These are phyloP conservation scores for Neurospora sp. DNA, from an alignment of 495 filamentous ascomycete species.

Conservation along the genomic window DNA sequence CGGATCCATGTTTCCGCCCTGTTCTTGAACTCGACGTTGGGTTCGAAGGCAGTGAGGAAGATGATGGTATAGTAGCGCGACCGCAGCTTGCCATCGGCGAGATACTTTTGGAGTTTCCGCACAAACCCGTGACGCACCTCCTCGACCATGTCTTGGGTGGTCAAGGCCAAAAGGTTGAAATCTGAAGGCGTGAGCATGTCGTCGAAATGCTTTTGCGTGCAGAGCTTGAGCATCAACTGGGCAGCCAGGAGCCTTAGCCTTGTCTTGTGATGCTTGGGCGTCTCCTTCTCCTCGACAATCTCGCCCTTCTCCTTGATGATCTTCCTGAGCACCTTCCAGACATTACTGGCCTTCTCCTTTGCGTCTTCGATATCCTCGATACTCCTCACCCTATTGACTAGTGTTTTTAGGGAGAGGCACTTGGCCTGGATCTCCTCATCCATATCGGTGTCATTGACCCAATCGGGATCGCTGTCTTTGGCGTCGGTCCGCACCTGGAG, in stretches of 20 bases:
- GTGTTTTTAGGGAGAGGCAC: slow-evolving; percentile 74
- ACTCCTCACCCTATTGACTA: slow-evolving; percentile 78
- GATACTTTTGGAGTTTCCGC: slow-evolving; percentile 77
- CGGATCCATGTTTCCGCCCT: slow-evolving; percentile 81
- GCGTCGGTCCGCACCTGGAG: slow-evolving; percentile 52
- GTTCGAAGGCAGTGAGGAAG: slow-evolving; percentile 88
- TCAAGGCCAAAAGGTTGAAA: slow-evolving; percentile 71
- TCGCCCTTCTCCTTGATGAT: slow-evolving; percentile 70
- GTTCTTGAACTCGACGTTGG: slow-evolving; percentile 52
- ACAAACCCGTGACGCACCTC: slow-evolving; percentile 71
- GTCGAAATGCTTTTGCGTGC: slow-evolving; percentile 62
- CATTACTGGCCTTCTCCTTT: slow-evolving; percentile 52
- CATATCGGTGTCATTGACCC: slow-evolving; percentile 59
- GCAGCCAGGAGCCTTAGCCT: slow-evolving; percentile 75
- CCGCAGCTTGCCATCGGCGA: slow-evolving; percentile 56
- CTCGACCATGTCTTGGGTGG: slow-evolving; percentile 66
- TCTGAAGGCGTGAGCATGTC: slow-evolving; percentile 56
- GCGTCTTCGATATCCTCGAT: slow-evolving; percentile 49
- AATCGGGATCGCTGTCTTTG: slow-evolving; percentile 40
- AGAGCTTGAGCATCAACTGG: slow-evolving; percentile 75
- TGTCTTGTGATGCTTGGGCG: slow-evolving; percentile 62
- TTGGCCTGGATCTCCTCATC: slow-evolving; percentile 82
- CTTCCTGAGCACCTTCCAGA: slow-evolving; percentile 68
- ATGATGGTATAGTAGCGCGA: slow-evolving; percentile 77
- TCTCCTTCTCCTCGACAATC: slow-evolving; percentile 60